phyloP scores from a whole-genome alignment of 192 early-diverging fungal genomes.

The Backusella westeae region DNA sequence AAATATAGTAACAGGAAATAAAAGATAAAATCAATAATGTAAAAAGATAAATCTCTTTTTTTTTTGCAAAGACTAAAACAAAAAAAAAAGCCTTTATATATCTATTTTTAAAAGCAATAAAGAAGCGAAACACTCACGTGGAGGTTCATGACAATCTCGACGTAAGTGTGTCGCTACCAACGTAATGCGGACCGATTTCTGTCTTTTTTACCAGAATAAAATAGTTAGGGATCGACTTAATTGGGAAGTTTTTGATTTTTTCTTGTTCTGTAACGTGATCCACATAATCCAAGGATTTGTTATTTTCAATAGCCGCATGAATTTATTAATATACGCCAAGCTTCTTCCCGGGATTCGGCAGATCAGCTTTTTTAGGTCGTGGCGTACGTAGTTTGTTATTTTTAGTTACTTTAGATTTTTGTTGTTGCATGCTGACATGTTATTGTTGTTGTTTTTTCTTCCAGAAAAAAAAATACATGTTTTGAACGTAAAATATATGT shows the following conservation, averaged over 20 bases:
- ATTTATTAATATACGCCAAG: neutral
- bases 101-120: neutral
- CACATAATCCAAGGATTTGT: neutral
- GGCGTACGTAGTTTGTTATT: neutral
- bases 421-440: neutral
- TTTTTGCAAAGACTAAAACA: neutral
- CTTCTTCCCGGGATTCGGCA: neutral
- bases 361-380: constrained; percentile 2
- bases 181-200: neutral
- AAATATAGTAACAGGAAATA: neutral
- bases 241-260: neutral
- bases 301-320: constrained; percentile 3
- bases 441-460: no score
- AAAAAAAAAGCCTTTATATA: neutral
- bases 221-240: neutral
- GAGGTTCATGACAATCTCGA: neutral
- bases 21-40: neutral
- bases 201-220: neutral
- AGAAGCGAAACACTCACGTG: constrained; percentile 5
- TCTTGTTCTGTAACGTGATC: neutral
- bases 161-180: neutral
- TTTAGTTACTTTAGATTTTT: neutral
- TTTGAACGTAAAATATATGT: neutral
- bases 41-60: neutral
- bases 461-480: no score